Evolutionary conservation across 2,329 filamentous ascomycete genomes (phyloP).

Genomic region (Monosporascus sp.): DNA sequence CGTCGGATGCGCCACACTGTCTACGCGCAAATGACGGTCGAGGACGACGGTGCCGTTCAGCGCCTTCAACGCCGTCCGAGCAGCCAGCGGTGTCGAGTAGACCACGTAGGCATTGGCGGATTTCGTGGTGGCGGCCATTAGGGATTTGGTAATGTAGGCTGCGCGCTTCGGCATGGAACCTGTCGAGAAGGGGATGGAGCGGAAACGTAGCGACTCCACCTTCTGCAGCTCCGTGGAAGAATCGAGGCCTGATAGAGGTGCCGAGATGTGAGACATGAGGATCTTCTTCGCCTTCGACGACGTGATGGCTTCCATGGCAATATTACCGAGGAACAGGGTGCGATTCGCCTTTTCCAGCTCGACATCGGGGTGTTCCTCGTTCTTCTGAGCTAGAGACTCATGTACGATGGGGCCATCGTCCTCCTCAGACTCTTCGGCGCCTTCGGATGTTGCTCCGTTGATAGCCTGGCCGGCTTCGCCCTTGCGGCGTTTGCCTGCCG

Average conservation of each 20-base stretch:
- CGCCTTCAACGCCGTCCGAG: conserved; percentile 66
- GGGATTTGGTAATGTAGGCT: conserved; percentile 83
- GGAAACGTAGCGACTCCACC: conserved; percentile 88
- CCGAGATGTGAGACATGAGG: conserved; percentile 71
- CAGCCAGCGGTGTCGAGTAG: conserved; percentile 70
- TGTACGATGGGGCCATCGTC: conserved; percentile 44
- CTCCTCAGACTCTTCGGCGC: conserved; percentile 28
- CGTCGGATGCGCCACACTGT: conserved; percentile 83
- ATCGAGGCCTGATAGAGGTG: conserved; percentile 56
- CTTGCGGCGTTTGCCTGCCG: conserved; percentile 51
- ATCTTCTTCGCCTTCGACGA: conserved; percentile 77
- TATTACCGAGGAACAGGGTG: conserved; percentile 90
- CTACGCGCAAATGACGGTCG: conserved; percentile 82
- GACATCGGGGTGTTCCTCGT: conserved; percentile 33
- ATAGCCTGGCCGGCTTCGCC: conserved; percentile 28
- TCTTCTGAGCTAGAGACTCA: conserved; percentile 52
- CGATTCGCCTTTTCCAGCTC: conserved; percentile 82
- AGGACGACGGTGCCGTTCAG: conserved; percentile 84
- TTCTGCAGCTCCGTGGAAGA: conserved; percentile 54
- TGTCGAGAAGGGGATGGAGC: conserved; percentile 80
- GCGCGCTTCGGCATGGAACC: conserved; percentile 81
- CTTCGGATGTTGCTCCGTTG: conserved; percentile 11
- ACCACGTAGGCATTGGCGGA: conserved; percentile 94
- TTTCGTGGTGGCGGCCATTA: conserved; percentile 87
- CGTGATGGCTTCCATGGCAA: conserved; percentile 75